Percentiles rank a stretch among this genome's conserved stretches.
These are phyloP conservation scores for Paraglomus occultum DNA, from an alignment of 192 early-diverging fungal genomes.

Conservation along the genomic window DNA sequence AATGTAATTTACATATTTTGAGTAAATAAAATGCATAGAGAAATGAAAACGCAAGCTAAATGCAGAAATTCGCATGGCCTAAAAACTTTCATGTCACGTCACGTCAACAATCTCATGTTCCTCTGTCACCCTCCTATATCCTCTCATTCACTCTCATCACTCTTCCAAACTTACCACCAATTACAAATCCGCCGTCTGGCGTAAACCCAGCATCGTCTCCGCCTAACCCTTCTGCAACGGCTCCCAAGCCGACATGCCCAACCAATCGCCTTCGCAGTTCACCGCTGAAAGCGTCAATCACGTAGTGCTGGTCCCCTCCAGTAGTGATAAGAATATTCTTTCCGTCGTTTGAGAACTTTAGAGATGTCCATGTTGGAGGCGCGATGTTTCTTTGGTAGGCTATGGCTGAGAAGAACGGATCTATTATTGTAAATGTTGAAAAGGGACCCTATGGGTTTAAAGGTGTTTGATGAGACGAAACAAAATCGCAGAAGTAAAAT, in stretches of 20 bases:
- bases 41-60: neutral
- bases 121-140: neutral
- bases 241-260: constrained; percentile 39
- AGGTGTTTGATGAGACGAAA: neutral
- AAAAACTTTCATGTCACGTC: no score
- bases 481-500: neutral
- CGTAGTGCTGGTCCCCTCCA: constrained; percentile 49
- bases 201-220: constrained; percentile 62
- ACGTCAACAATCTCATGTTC: no score
- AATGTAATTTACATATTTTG: no score
- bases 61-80: no score
- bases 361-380: constrained; percentile 48
- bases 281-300: constrained; percentile 67
- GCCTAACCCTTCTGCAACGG: constrained; percentile 29
- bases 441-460: constrained; percentile 46
- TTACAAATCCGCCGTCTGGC: constrained; percentile 72
- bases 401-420: constrained; percentile 29
- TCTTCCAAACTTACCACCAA: constrained; percentile 52
- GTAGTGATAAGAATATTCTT: constrained; percentile 72
- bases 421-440: constrained; percentile 33
- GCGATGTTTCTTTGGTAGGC: constrained; percentile 6
- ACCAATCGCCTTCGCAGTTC: constrained; percentile 44
- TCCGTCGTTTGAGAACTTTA: constrained; percentile 77
- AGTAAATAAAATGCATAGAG: no score
- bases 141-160: constrained; percentile 30